Evolutionary conservation across 345 rosid genomes (phyloP).

Genomic region (Eucalyptus paniculata): DNA sequence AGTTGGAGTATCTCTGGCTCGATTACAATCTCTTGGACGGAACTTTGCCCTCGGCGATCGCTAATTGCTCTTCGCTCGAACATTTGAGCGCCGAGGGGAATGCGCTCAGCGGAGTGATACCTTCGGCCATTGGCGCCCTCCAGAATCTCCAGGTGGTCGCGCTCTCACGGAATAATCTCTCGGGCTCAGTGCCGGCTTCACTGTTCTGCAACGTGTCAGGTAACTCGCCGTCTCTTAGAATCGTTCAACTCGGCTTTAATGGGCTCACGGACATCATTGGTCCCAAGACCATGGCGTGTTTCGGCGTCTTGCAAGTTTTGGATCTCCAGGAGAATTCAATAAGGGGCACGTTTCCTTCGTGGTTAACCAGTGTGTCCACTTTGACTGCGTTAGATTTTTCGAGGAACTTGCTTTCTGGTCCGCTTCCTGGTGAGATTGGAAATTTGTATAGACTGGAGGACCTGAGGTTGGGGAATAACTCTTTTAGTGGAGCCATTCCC

Average conservation of each 20-base stretch:
- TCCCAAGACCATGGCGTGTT: constrained; percentile 36
- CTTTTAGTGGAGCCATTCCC: constrained; percentile 49
- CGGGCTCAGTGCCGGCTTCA: constrained; percentile 54
- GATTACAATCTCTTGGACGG: constrained; percentile 60
- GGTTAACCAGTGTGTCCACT: constrained; percentile 38
- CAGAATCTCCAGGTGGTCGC: constrained; percentile 60
- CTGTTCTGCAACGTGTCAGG: constrained; percentile 48
- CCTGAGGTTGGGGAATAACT: constrained; percentile 60
- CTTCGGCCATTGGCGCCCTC: constrained; percentile 60
- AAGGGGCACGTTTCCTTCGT: constrained; percentile 43
- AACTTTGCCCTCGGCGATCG: constrained; percentile 69
- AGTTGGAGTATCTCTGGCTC: constrained; percentile 64
- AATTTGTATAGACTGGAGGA: constrained; percentile 38
- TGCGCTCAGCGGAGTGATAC: constrained; percentile 57
- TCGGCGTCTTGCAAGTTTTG: constrained; percentile 37
- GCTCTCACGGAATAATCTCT: constrained; percentile 46
- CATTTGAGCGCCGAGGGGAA: constrained; percentile 72
- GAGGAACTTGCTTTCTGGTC: constrained; percentile 53
- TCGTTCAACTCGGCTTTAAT: constrained; percentile 59
- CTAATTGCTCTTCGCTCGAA: constrained; percentile 68
- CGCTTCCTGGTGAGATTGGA: constrained; percentile 52
- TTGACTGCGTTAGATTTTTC: constrained; percentile 57
- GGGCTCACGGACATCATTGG: constrained; percentile 27
- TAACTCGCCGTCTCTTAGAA: constrained; percentile 33
- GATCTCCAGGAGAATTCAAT: constrained; percentile 56